Evolutionary conservation across 371 early-diverging fungal species (phyloP), one percentile per base, ranked within the genome.

Genomic region (Apophysomyces ossiformis): DNA sequence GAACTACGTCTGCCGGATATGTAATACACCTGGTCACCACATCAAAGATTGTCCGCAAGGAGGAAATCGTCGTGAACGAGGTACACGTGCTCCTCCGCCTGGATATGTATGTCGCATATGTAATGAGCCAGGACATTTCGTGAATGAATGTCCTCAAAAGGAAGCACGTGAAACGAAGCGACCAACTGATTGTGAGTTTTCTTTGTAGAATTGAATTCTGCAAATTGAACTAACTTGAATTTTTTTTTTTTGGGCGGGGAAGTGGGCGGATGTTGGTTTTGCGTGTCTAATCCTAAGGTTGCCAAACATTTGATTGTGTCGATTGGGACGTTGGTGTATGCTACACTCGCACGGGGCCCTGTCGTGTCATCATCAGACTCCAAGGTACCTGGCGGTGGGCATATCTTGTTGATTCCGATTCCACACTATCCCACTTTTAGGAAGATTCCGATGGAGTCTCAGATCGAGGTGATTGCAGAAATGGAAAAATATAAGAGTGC

Each of bases 231-330:
- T 26, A 26, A 26, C 32, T 1, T 26, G 3, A 21, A 26, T 26
- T 26, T 26, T 26, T 26, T 26, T 26, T 26, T 26, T 26, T 26
- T 26, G 32, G 32, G 32, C 32, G 32, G 8, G n/a, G 21, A 16
- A 79, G 76, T 77, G 59, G 69, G 74, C 37, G 78, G 87, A 1
- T 95, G 96, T 71, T 95, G 96, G 96, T 95, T 95, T 77, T 95
- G 96, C 69, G 77, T 94, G 41, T 81, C 92, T 7, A 93, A 92
- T 64, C 92, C 93, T 0, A 86, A 89, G 44, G 72, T 91, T 5
- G 91, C 90, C 63, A 91, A 90, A 74, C 94, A 94, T 68, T 73
- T 95, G 63, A 87, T 95, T 65, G 85, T 89, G 6, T 84, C 89
- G 7, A 87, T 94, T 73, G 92, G 90, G 3, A 69, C 71, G 2